Conservation (phyloP, 31 red algal species). For the Bonnemaisonia californica region DNA sequence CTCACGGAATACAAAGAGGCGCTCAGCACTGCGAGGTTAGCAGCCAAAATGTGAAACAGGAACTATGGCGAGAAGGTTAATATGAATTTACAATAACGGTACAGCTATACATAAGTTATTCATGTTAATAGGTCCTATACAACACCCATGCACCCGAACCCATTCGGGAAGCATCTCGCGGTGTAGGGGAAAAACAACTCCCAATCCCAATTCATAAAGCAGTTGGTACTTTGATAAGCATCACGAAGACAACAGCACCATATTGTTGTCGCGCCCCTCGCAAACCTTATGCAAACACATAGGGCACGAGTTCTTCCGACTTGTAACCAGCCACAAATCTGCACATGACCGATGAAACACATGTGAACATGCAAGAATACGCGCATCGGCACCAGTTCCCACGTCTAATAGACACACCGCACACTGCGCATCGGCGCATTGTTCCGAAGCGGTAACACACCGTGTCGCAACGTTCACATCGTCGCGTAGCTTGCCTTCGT, state of each 20-base stretch:
- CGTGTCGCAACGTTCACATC: no score
- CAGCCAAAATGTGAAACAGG: no score
- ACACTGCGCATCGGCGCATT: slow-evolving; percentile 31
- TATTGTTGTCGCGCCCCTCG: slow-evolving; percentile 3
- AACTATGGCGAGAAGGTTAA: no score
- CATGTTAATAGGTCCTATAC: no score
- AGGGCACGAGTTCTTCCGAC: slow-evolving; percentile 37
- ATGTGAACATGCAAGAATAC: slow-evolving; percentile 41
- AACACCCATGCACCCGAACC: no score
- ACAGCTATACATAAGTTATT: no score
- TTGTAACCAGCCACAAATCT: slow-evolving; percentile 44
- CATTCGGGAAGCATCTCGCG: no score
- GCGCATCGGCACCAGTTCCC: not conserved
- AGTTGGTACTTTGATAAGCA: not conserved
- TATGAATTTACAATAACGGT: no score
- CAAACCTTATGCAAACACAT: slow-evolving; percentile 37
- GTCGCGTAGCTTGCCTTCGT: not conserved
- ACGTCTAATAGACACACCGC: slow-evolving; percentile 39
- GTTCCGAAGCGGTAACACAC: not conserved
- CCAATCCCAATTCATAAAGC: not conserved
- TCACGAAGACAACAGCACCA: not conserved
- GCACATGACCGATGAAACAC: slow-evolving; percentile 46
- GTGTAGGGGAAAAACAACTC: no score
- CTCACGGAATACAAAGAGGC: no score
- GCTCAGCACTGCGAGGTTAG: no score